Base-by-base conservation (phyloP, 805 yeast species). In the Priceomyces castillae region DNA sequence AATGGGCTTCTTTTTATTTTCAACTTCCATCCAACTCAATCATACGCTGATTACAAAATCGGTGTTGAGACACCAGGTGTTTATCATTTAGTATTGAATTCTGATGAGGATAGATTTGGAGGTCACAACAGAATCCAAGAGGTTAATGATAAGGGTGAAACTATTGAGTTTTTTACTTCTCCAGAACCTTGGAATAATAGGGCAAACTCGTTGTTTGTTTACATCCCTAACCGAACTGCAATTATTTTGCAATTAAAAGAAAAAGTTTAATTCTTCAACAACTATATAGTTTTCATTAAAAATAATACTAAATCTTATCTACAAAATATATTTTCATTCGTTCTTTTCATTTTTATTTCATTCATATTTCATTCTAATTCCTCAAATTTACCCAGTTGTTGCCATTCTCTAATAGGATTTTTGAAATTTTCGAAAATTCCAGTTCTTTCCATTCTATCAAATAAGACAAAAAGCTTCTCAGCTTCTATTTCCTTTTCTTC, bases 11-110 rank as follows among this genome's bases (percentile, higher is more conserved):
- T 94, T 40, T 94, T 92, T 56, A 73, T 90, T 23, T 90, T 90
- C 74, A 92, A 94, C 65, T 88, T 94, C 75, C 88, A 92, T 64
- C 95, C 96, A 25, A 77, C 85, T 0, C 70, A 87, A 43, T 86
- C 95, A 2, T 92, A 73, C 64, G 72, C 87, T 1, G 96, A 89
- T 65, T 92, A 90, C 68, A 80, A 95, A 59, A 74, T 92, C 38
- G 98, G 99, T n/a, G 87, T 88, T 16, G 90, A 92, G 20, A 67
- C 56, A 10, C 73, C 92, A 0, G 99, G 98, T 6, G 71, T 69
- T 39, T 92, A 92, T 62, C 76, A 73, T 51, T 73, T 90, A 40
- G 82, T 87, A 22, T 69, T 94, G 55, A 85, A 86, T 57, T 73
- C 90, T 2, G 99, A 92, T 58, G 74, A 74, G 41, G 64, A 59